Conservation (phyloP, 768 basidiomycete species). For the Lanmaoa pseudosensibilis region DNA sequence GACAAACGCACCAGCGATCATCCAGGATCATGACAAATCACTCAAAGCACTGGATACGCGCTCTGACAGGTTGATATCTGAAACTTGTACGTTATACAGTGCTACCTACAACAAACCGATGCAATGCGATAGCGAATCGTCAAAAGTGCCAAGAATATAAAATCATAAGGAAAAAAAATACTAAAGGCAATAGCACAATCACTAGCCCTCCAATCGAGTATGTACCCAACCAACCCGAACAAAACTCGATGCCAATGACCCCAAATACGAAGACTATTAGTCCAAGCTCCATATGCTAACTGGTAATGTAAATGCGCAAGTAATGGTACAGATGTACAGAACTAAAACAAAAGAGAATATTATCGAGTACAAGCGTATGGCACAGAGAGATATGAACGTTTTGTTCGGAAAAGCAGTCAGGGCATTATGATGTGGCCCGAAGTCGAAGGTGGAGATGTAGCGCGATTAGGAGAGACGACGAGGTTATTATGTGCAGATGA, state of each 20-base stretch:
- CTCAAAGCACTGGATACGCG: neutral
- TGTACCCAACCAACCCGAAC: constrained; percentile 28
- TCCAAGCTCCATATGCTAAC: constrained; percentile 35
- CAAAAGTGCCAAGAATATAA: constrained; percentile 31
- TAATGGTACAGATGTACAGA: constrained; percentile 36
- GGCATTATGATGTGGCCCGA: constrained; percentile 18
- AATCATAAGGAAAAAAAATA: constrained; percentile 26
- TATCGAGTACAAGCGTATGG: constrained; percentile 36
- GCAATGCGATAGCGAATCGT: constrained; percentile 28
- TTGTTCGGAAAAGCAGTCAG: constrained; percentile 15
- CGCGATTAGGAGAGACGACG: constrained; percentile 35
- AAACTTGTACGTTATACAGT: constrained; percentile 28
- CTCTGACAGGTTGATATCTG: neutral
- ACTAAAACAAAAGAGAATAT: constrained; percentile 24
- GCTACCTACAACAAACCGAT: constrained; percentile 32
- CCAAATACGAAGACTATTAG: constrained; percentile 31
- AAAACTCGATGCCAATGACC: constrained; percentile 30
- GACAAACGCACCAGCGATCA: constrained; percentile 1
- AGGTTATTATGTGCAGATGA: constrained; percentile 30
- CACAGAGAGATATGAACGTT: constrained; percentile 29
- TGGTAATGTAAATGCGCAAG: constrained; percentile 36
- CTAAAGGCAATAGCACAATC: constrained; percentile 26
- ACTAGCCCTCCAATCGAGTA: constrained; percentile 34
- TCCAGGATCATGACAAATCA: neutral
- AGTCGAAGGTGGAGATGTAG: constrained; percentile 21